A percentile compares a stretch with the other conserved stretches of the same genome.
phyloP scores from a whole-genome alignment of 2,329 filamentous ascomycete genomes.

The Fusarium decemcellulare region DNA sequence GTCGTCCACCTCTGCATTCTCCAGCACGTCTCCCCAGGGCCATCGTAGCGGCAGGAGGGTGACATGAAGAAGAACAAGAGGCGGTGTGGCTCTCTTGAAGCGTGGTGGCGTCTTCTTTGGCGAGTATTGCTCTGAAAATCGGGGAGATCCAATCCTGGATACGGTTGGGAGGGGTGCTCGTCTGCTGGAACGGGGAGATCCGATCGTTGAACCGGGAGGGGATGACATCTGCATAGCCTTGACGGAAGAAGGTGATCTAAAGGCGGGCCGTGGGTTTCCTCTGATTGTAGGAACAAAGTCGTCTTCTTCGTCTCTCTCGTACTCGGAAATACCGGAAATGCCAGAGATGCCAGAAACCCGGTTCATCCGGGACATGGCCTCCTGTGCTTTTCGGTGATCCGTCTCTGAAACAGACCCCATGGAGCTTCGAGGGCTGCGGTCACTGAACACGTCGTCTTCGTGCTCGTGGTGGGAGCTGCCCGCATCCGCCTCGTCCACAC shows the following conservation, averaged over 20 bases:
- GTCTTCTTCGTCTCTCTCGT: conserved; percentile 57
- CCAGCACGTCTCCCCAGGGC: conserved; percentile 72
- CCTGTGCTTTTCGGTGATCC: conserved; percentile 52
- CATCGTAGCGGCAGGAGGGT: conserved; percentile 80
- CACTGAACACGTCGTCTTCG: conserved; percentile 72
- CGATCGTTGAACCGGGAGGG: conserved; percentile 69
- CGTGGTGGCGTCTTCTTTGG: conserved; percentile 72
- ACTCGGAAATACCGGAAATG: conserved; percentile 67
- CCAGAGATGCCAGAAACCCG: conserved; percentile 64
- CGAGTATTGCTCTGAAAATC: conserved; percentile 65
- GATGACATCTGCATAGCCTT: conserved; percentile 81
- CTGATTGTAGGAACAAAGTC: conserved; percentile 69
- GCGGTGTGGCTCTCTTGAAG: conserved; percentile 71
- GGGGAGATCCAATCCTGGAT: conserved; percentile 71
- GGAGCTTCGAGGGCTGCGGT: conserved; percentile 70
- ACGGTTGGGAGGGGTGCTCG: conserved; percentile 62
- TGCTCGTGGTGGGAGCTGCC: conserved; percentile 66
- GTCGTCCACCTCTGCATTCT: conserved; percentile 57
- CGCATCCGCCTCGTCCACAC: conserved; percentile 53
- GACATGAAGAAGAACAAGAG: conserved; percentile 83
- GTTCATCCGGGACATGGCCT: conserved; percentile 48
- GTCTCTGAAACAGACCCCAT: conserved; percentile 64
- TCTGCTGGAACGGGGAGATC: conserved; percentile 69
- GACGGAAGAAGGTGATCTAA: conserved; percentile 78
- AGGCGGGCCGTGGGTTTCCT: conserved; percentile 72